Conservation (phyloP, 1,284 basidiomycete species). For the Sutorius eximius region DNA sequence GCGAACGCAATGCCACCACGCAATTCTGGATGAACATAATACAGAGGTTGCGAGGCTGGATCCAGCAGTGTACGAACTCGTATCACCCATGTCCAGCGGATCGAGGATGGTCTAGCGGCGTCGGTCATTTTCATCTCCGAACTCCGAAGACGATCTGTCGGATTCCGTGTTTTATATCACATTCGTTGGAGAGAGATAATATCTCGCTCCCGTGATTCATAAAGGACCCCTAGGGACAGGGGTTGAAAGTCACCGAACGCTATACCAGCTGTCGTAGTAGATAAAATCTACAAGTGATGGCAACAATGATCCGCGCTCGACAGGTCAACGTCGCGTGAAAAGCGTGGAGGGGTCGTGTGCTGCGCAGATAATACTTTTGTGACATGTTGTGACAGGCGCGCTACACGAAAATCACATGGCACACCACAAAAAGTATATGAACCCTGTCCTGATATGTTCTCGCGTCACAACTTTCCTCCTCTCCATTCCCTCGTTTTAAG, state of each 20-base stretch:
- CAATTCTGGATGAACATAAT: no score
- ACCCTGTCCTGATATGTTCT: conserved; percentile 23
- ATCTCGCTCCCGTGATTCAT: conserved; percentile 11
- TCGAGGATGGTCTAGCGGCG: neutral
- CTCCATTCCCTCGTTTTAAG: conserved; percentile 1
- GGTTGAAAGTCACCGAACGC: neutral
- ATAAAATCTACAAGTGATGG: no score
- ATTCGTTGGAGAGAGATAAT: conserved; percentile 7
- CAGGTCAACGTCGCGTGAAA: conserved; percentile 6
- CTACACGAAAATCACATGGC: conserved; percentile 27
- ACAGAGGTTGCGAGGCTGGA: no score
- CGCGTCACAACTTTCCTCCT: conserved; percentile 9
- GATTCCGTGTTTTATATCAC: conserved; percentile 12
- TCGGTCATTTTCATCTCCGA: conserved; percentile 11
- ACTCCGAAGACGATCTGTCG: conserved; percentile 15
- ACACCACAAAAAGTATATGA: conserved; percentile 26
- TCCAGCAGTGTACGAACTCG: no score
- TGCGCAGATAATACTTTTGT: conserved; percentile 10
- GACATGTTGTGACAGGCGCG: conserved; percentile 26
- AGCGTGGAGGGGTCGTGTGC: neutral
- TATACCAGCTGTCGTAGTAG: no score
- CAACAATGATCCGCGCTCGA: neutral
- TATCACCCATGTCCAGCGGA: no score
- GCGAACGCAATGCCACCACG: neutral
- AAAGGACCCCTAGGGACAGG: conserved; percentile 20